Evolutionary conservation across 2,329 filamentous ascomycete genomes (phyloP), one percentile per base, ranked within the genome.

Genomic region (Alternaria gaisen): DNA sequence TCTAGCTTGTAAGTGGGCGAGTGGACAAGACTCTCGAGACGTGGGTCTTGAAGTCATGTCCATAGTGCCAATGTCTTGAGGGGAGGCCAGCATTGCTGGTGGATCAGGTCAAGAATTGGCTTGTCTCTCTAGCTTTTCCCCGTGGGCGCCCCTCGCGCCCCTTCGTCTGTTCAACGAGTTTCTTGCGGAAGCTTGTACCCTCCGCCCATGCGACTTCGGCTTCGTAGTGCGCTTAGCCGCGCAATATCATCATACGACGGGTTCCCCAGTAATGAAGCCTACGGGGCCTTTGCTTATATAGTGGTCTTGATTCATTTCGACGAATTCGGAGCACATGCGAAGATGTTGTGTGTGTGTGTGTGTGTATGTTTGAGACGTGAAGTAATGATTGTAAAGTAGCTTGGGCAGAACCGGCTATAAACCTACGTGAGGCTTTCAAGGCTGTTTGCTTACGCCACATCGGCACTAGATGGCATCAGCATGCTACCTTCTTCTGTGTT

Each of bases 11-110:
- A 56, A 26, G 51, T 55, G 16, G 59, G 47, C n/a, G 40, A 28
- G 28, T 56, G 56, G 32, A 60, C 36, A 48, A 60, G 56, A 6
- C 24, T 18, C 28, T 60, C 47, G n/a, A 60, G 32, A 36, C 36
- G 53, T 20, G 60, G 52, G 46, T 60, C 38, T 16, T 53, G 32
- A 10, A 56, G 41, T 42, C 32, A 38, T 26, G 42, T 48, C 16
- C 52, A 32, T 38, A 52, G 56, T 6, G 46, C 46, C 14, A 63
- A 26, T 30, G n/a, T 18, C 43, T 53, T 20, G n/a, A 62, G 24
- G 9, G 36, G 20, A n/a, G 32, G 38, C 2, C 47, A 43, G 16
- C 51, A 62, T 36, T 48, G 6, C 42, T 53, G 40, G 41, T 60
- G 44, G n/a, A 63, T n/a, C 12, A 43, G 36, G 26, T 61, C 54